Evolutionary conservation across 2,329 filamentous ascomycete genomes (phyloP).

Genomic region (Aspergillus eucalypticola): DNA sequence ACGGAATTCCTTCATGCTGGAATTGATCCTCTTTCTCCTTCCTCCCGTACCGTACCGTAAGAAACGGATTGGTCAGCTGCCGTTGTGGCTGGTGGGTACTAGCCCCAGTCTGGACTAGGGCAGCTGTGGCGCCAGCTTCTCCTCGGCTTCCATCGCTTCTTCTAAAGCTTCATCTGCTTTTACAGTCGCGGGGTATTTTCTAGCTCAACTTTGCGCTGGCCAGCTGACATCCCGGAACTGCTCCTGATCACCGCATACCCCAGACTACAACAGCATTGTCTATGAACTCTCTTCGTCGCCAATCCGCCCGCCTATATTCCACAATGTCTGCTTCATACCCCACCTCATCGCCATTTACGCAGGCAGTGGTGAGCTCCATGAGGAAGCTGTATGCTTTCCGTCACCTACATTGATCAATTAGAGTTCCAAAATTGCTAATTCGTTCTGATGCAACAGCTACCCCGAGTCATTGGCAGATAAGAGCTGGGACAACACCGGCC

Average conservation of each 20-base stretch:
- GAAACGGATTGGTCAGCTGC: conserved; percentile 6
- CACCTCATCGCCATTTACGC: conserved; percentile 60
- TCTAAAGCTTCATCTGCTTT: not conserved
- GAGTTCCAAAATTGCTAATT: conserved; percentile 16
- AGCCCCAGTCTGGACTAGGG: not conserved
- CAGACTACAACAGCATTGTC: not conserved
- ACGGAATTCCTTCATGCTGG: conserved; percentile 6
- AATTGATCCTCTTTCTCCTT: not conserved
- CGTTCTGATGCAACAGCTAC: conserved; percentile 60
- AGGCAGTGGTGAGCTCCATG: conserved; percentile 75
- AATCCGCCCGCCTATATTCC: conserved; percentile 25
- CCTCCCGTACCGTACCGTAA: not conserved
- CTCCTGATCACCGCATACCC: not conserved
- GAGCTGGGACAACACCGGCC: conserved; percentile 94
- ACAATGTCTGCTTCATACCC: conserved; percentile 38
- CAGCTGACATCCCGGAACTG: not conserved
- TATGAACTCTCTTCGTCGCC: conserved; percentile 28
- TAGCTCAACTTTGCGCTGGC: not conserved
- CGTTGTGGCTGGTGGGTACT: conserved; percentile 5
- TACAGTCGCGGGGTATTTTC: not conserved
- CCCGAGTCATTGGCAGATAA: conserved; percentile 86
- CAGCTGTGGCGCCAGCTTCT: conserved; percentile 22
- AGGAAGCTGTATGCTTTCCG: conserved; percentile 66
- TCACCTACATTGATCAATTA: conserved; percentile 12
- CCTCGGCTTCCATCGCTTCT: conserved; percentile 9